phyloP scores from a whole-genome alignment of 2,329 filamentous ascomycete genomes.

The Penicillium hordei region DNA sequence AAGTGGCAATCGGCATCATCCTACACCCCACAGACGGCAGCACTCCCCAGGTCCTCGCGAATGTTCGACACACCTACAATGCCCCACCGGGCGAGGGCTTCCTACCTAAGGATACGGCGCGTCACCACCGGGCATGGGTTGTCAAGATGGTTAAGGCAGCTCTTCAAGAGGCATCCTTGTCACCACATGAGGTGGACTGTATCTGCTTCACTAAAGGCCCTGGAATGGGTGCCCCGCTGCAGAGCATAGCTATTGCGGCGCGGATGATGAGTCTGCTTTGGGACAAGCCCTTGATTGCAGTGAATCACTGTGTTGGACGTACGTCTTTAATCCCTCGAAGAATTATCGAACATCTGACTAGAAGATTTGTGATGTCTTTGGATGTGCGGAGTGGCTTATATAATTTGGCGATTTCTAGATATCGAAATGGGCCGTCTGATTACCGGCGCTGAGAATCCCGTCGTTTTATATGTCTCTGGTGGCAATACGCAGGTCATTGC shows the following conservation, averaged over 20 bases:
- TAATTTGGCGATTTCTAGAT: conserved; percentile 46
- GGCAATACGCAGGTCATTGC: conserved; percentile 43
- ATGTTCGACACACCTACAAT: conserved; percentile 83
- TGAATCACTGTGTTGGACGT: not conserved
- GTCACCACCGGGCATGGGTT: conserved; percentile 79
- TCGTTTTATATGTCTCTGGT: conserved; percentile 72
- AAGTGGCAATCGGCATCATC: conserved; percentile 91
- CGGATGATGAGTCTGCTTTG: conserved; percentile 41
- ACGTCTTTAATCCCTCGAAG: not conserved
- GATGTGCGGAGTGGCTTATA: conserved; percentile 42
- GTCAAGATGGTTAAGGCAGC: conserved; percentile 75
- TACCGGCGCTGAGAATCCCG: conserved; percentile 84
- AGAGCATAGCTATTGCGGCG: conserved; percentile 81
- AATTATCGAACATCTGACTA: not conserved
- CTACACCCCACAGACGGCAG: conserved; percentile 61
- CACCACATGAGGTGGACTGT: conserved; percentile 69
- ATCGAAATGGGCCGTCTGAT: conserved; percentile 98
- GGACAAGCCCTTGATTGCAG: not conserved
- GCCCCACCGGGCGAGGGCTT: conserved; percentile 88
- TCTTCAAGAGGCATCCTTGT: conserved; percentile 67
- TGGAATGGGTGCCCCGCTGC: conserved; percentile 92
- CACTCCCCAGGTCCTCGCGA: conserved; percentile 76
- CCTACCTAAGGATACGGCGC: conserved; percentile 91
- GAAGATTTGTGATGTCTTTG: not conserved
- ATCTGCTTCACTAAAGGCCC: conserved; percentile 95